A percentile compares a stretch with the other conserved stretches of the same genome.
These are phyloP conservation scores for Leptographium procerum DNA, from an alignment of 2,329 filamentous ascomycete genomes.

Conservation along the genomic window DNA sequence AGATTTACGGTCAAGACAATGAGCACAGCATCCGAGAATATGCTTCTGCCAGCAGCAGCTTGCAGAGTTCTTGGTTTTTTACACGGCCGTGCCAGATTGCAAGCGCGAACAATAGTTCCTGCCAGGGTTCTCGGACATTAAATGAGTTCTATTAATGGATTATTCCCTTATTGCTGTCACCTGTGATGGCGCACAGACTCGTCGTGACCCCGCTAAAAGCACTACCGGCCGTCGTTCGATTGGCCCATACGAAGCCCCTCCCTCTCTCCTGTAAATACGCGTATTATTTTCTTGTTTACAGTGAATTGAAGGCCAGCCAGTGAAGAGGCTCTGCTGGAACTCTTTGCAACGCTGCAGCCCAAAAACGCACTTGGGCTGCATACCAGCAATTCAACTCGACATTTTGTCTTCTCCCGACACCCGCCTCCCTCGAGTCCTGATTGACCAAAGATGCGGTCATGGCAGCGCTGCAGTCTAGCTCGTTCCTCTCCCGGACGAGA, in stretches of 20 bases:
- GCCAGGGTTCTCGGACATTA: no score
- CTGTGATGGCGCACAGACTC: neutral
- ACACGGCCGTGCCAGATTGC: no score
- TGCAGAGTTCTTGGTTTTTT: no score
- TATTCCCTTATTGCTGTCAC: neutral
- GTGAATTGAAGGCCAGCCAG: neutral
- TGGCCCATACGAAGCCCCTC: neutral
- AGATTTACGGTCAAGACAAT: neutral
- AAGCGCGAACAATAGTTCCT: no score
- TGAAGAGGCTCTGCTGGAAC: neutral
- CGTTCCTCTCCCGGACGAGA: conserved; percentile 15
- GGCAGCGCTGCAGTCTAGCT: conserved; percentile 8
- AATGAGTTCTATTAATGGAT: neutral
- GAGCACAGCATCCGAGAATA: no score
- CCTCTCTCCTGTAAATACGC: neutral
- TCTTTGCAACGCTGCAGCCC: neutral
- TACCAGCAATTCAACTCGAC: neutral
- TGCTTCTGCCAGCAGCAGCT: no score
- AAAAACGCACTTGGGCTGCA: neutral
- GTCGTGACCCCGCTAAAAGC: neutral
- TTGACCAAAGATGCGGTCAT: conserved; percentile 5
- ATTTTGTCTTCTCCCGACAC: neutral
- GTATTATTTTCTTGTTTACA: neutral
- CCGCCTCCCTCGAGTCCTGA: neutral
- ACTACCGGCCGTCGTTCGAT: neutral